Evolutionary conservation across 306 rosid species (phyloP).

Genomic region (Corylus heterophylla): DNA sequence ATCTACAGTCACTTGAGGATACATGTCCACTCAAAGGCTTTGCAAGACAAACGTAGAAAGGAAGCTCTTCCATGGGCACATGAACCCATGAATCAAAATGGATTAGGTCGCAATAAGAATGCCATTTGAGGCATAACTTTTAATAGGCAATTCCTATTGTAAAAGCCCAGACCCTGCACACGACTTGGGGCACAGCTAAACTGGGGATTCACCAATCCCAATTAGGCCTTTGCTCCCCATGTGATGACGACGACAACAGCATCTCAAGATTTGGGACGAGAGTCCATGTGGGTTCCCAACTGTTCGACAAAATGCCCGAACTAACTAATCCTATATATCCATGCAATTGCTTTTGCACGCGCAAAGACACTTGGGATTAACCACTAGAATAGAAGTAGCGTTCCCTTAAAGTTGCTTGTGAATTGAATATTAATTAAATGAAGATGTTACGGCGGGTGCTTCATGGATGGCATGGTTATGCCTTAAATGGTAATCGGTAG

Average conservation of each 20-base stretch:
- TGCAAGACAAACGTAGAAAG: background rate
- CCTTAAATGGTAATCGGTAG: too few relatives aligned
- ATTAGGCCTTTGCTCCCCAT: background rate
- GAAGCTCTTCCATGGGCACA: background rate
- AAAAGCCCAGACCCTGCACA: background rate
- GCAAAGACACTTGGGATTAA: background rate
- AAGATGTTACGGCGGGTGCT: too few relatives aligned
- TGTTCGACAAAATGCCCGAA: background rate
- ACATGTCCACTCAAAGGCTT: background rate
- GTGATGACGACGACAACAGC: too few relatives aligned
- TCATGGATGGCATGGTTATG: too few relatives aligned
- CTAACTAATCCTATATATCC: too few relatives aligned
- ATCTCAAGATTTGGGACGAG: background rate
- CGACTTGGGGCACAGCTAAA: background rate
- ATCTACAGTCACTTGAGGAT: background rate
- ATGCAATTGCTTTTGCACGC: background rate
- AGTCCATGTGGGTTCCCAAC: background rate
- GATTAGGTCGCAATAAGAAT: background rate
- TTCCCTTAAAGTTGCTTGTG: background rate
- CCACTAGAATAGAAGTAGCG: background rate
- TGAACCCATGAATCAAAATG: background rate
- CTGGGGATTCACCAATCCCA: background rate
- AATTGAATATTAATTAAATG: too few relatives aligned
- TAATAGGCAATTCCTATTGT: background rate
- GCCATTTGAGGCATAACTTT: background rate